Percentiles rank a stretch among this genome's conserved stretches.
Conservation (phyloP, 225 moss, liverwort and hornwort species). For the Sphagnum tenellum region DNA sequence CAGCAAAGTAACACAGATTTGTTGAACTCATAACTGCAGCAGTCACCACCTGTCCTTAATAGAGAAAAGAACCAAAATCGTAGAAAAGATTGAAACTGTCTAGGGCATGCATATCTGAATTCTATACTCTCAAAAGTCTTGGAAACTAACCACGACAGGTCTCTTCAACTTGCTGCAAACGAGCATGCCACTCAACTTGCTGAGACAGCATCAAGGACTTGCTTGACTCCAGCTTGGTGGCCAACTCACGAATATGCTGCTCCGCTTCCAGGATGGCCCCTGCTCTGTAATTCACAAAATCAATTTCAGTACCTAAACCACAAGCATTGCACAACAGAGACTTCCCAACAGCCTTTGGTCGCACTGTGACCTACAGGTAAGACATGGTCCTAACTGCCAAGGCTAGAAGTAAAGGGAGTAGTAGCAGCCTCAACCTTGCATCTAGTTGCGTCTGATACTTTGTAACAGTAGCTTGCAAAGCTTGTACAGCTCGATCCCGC, state of each 20-base stretch:
- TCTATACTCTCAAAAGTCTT: neutral
- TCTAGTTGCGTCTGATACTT: slow-evolving; percentile 74
- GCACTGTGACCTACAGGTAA: neutral
- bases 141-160: slow-evolving; percentile 30
- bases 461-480: slow-evolving; percentile 41
- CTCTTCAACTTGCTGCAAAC: slow-evolving; percentile 57
- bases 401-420: neutral
- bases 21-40: no score
- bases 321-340: no score
- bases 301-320: neutral
- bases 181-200: slow-evolving; percentile 62
- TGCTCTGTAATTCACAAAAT: slow-evolving; percentile 18
- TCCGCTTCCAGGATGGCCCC: slow-evolving; percentile 69
- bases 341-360: no score
- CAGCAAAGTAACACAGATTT: no score
- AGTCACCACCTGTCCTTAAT: no score
- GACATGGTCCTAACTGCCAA: neutral
- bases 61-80: neutral
- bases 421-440: slow-evolving; percentile 21
- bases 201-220: slow-evolving; percentile 60
- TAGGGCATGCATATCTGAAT: neutral
- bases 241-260: slow-evolving; percentile 65
- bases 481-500: slow-evolving; percentile 60
- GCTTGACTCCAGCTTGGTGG: slow-evolving; percentile 68
- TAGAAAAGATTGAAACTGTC: neutral